Base-by-base conservation (phyloP, 75 land plant species). In the Picea glauca region DNA sequence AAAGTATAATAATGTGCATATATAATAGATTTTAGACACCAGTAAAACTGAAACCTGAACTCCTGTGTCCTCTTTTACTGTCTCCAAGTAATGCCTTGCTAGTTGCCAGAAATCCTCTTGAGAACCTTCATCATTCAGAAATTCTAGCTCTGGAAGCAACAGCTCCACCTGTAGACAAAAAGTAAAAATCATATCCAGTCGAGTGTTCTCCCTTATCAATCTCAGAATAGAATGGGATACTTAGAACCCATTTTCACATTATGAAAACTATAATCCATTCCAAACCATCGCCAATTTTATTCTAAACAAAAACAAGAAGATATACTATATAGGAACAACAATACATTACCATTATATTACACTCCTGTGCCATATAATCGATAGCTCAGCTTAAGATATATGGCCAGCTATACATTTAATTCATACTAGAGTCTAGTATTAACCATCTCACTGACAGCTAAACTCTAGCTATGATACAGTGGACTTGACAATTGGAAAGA, bases 111-210 rank as follows among this genome's bases (percentile, higher is more conserved):
- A 80, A 81, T 90, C 89, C 63, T 82, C 88, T 83, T 96, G 99
- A 40, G 98, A 93, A 72, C 99, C 99, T 84, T 96, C 99, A 62
- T 87, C 92, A 73, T 94, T 86, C 35, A 96, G 84, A 87, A 95
- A 92, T 76, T 88, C 90, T 80, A 96, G 75, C 60, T 94, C 95
- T 68, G 95, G 95, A 23, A 94, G 85, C 60, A 89, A 80, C 64
- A 96, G 87, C 72, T 96, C 99, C 20, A 91, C 99, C 99, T 96
- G 85, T 5, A 74, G 35, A 26, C 56, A 32, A 6, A 65, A 58
- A 23, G 20, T 23, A n/a, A 62, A 35, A 78, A 13, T 23, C 12
- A 14, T 62, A 31, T 23, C 13, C 74, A 65, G 31, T 73, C n/a
- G 33, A 30, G 1, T 58, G 5, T n/a, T 6, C 62, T 66, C 18